Conservation (phyloP, 805 yeast species). For the Candida xiaguanensis region DNA sequence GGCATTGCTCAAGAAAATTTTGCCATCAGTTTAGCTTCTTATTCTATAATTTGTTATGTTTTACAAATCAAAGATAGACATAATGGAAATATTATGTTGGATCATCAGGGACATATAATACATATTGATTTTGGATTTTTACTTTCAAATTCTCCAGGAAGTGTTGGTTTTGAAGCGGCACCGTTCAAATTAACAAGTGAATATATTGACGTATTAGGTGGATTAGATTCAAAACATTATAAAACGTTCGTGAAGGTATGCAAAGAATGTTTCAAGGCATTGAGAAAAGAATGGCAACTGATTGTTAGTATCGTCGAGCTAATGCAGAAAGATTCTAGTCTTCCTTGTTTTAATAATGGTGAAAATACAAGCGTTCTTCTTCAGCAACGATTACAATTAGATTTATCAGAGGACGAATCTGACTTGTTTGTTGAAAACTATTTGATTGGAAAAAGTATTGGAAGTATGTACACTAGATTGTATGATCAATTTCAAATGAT, state of each 20-base stretch:
- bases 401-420: constrained; percentile 66
- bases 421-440: constrained; percentile 75
- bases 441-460: constrained; percentile 76
- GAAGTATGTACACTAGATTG: constrained; percentile 84
- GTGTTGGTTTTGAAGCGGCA: constrained; percentile 96
- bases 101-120: constrained; percentile 90
- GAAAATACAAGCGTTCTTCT: constrained; percentile 75
- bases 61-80: constrained; percentile 95
- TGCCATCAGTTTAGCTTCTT: constrained; percentile 83
- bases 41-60: constrained; percentile 84
- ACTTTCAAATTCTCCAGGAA: constrained; percentile 92
- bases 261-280: constrained; percentile 68
- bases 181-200: constrained; percentile 92
- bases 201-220: constrained; percentile 86
- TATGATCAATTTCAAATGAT: constrained; percentile 93
- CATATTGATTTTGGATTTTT: constrained; percentile 95
- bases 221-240: constrained; percentile 60
- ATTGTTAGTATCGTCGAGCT: constrained; percentile 81
- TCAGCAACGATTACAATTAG: constrained; percentile 77
- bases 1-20: constrained; percentile 80
- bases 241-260: constrained; percentile 57
- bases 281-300: constrained; percentile 71
- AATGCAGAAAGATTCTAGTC: constrained; percentile 86
- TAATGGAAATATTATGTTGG: constrained; percentile 96
- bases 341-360: constrained; percentile 92